phyloP scores from a whole-genome alignment of 73 alveolate genomes.

The Paramecium bursaria region DNA sequence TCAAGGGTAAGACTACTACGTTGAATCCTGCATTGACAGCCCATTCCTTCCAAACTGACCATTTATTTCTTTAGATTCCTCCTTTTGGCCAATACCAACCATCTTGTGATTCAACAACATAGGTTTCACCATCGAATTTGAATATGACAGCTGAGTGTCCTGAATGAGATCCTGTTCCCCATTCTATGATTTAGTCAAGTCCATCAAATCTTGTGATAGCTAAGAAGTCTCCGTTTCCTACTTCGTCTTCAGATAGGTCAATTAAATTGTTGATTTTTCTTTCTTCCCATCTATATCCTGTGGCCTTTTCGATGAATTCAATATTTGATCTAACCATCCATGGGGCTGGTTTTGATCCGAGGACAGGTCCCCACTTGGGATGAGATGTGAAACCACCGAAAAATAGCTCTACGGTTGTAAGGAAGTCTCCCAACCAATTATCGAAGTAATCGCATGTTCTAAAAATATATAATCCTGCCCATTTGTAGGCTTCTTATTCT shows the following conservation, averaged over 20 bases:
- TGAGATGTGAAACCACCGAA: slow-evolving; percentile 88
- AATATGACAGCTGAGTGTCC: slow-evolving; percentile 93
- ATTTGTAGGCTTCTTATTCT: slow-evolving; percentile 38
- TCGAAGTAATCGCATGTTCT: slow-evolving; percentile 68
- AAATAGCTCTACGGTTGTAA: slow-evolving; percentile 80
- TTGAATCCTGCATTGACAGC: slow-evolving; percentile 95
- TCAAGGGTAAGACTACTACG: slow-evolving; percentile 92
- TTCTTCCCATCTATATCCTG: slow-evolving; percentile 79
- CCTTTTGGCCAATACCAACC: slow-evolving; percentile 96
- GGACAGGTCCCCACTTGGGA: slow-evolving; percentile 76
- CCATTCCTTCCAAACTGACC: slow-evolving; percentile 89
- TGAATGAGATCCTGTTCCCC: slow-evolving; percentile 91
- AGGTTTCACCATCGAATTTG: slow-evolving; percentile 82
- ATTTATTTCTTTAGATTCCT: slow-evolving; percentile 87
- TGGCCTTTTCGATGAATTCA: slow-evolving; percentile 77
- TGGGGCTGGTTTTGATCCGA: slow-evolving; percentile 79
- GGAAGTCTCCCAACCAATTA: slow-evolving; percentile 69
- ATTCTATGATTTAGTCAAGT: slow-evolving; percentile 91
- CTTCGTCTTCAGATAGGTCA: slow-evolving; percentile 76
- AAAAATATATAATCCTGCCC: slow-evolving; percentile 57
- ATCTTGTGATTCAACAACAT: slow-evolving; percentile 92
- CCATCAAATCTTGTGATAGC: slow-evolving; percentile 93
- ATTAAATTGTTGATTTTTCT: slow-evolving; percentile 76
- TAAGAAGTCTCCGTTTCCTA: slow-evolving; percentile 90
- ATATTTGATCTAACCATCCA: slow-evolving; percentile 84